phyloP scores from a whole-genome alignment of 2,329 filamentous ascomycete species.

The Anthostomella pinea region DNA sequence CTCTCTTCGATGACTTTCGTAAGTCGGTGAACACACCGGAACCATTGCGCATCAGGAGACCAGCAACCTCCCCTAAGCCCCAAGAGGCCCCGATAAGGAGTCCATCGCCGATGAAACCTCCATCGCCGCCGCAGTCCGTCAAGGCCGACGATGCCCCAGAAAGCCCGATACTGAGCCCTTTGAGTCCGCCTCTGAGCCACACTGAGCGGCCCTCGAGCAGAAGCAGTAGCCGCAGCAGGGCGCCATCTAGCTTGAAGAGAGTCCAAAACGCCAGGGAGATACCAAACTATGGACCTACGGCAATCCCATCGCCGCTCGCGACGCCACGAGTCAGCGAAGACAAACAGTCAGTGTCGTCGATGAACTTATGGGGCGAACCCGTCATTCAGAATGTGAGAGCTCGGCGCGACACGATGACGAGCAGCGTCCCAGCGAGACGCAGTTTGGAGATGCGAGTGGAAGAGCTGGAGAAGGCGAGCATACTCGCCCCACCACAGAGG shows the following conservation, averaged over 20 bases:
- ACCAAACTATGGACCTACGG: slow-evolving; percentile 25
- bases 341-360: slow-evolving; percentile 20
- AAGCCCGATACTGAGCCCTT: slow-evolving; percentile 9
- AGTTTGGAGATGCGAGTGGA: slow-evolving; percentile 51
- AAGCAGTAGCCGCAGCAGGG: slow-evolving; percentile 24
- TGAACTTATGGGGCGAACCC: slow-evolving; percentile 34
- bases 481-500: slow-evolving; percentile 5
- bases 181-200: slow-evolving; percentile 15
- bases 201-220: slow-evolving; percentile 22
- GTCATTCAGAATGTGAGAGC: slow-evolving; percentile 48
- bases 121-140: slow-evolving; percentile 37
- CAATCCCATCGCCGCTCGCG: slow-evolving; percentile 42
- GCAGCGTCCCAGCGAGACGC: slow-evolving; percentile 42
- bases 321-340: slow-evolving; percentile 43
- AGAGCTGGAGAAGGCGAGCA: slow-evolving; percentile 9
- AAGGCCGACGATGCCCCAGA: slow-evolving; percentile 20
- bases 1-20: slow-evolving; percentile 32
- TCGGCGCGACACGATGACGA: slow-evolving; percentile 49
- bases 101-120: slow-evolving; percentile 25
- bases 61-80: slow-evolving; percentile 11
- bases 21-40: slow-evolving; percentile 18
- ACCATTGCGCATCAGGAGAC: slow-evolving; percentile 24
- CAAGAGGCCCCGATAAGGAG: slow-evolving; percentile 4
- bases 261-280: slow-evolving; percentile 18
- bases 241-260: slow-evolving; percentile 21